Evolutionary conservation across 1,284 basidiomycete species (phyloP).

Genomic region (Moesziomyces aphidis): DNA sequence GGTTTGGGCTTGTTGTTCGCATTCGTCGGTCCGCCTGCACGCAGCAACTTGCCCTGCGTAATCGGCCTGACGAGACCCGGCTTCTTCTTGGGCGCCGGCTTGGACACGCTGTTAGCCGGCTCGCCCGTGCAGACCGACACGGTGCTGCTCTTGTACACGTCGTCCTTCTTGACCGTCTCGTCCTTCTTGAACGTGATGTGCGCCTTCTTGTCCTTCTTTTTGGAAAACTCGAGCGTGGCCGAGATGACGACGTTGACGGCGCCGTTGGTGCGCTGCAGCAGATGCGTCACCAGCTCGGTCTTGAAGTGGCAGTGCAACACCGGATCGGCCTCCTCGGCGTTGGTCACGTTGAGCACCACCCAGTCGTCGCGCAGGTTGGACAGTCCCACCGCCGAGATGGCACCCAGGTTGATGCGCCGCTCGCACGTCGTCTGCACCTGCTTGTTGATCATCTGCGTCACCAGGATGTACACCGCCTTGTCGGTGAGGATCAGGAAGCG

Average conservation of each 20-base stretch:
- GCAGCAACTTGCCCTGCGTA: constrained; percentile 83
- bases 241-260: constrained; percentile 75
- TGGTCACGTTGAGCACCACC: constrained; percentile 75
- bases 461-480: constrained; percentile 87
- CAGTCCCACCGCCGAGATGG: constrained; percentile 85
- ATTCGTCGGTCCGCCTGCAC: constrained; percentile 76
- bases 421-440: constrained; percentile 78
- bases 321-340: constrained; percentile 88
- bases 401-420: constrained; percentile 87
- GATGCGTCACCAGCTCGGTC: constrained; percentile 88
- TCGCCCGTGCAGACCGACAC: constrained; percentile 91
- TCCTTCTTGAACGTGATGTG: constrained; percentile 90
- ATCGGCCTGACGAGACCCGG: constrained; percentile 84
- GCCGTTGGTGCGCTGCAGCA: constrained; percentile 84
- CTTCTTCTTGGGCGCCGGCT: constrained; percentile 87
- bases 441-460: constrained; percentile 72
- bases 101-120: constrained; percentile 80
- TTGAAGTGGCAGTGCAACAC: constrained; percentile 93
- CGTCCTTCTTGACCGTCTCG: constrained; percentile 81
- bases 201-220: constrained; percentile 97
- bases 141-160: constrained; percentile 92
- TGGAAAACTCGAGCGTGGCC: constrained; percentile 74
- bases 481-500: constrained; percentile 89
- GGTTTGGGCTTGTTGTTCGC: constrained; percentile 62
- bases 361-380: constrained; percentile 94